phyloP scores from a whole-genome alignment of 2,329 filamentous ascomycete species.

The Aspergillus oerlinghausenensis region DNA sequence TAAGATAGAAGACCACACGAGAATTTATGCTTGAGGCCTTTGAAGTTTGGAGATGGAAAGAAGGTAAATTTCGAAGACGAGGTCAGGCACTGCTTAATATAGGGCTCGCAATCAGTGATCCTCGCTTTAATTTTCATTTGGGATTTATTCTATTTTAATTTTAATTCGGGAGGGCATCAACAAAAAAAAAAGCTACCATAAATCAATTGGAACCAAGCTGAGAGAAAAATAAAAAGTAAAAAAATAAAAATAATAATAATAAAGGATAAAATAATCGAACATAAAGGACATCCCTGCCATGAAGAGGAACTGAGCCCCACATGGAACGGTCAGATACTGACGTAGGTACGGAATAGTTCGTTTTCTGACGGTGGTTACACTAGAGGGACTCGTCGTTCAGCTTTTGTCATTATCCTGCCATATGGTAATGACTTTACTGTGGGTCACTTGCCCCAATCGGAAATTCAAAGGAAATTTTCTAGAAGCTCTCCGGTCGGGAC shows the following conservation, averaged over 20 bases:
- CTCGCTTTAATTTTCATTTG: neutral
- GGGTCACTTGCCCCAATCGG: conserved; percentile 12
- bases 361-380: conserved; percentile 10
- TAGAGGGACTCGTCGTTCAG: conserved; percentile 9
- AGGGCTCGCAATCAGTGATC: conserved; percentile 3
- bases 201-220: neutral
- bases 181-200: neutral
- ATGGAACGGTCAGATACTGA: conserved; percentile 11
- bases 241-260: conserved; percentile 9
- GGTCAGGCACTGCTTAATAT: conserved; percentile 18
- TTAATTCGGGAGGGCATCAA: conserved; percentile 8
- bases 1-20: neutral
- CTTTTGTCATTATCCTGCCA: conserved; percentile 7
- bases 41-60: conserved; percentile 4
- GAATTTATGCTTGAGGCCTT: conserved; percentile 1
- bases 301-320: conserved; percentile 18
- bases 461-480: conserved; percentile 23
- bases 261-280: conserved; percentile 4
- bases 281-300: conserved; percentile 18
- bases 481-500: conserved; percentile 11
- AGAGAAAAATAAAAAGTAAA: conserved; percentile 7
- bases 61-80: conserved; percentile 8
- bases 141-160: conserved; percentile 6
- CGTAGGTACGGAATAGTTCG: conserved; percentile 15
- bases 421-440: neutral